Evolutionary conservation across 192 early-diverging fungal genomes (phyloP), one percentile per base, ranked within the genome.

Genomic region (Backusella macrospora): DNA sequence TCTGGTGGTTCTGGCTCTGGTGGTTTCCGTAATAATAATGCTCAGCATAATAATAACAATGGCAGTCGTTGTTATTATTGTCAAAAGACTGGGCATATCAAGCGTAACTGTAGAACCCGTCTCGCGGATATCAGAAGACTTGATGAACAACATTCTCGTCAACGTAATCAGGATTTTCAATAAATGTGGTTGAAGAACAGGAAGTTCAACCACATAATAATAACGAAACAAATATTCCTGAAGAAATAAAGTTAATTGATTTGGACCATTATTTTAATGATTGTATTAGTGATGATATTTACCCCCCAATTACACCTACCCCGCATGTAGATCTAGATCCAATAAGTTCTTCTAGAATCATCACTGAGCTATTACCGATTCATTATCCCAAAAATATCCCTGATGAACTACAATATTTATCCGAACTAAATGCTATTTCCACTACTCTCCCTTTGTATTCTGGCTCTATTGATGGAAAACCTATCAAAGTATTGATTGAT

Each of bases 51-150:
- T n/a, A n/a, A n/a, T n/a, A n/a, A n/a, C n/a, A n/a, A n/a, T n/a
- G n/a, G n/a, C n/a, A n/a, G n/a, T n/a, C n/a, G n/a, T n/a, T n/a
- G 69, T 29, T 37, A 42, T 21, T 71, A 52, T 48, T 71, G 69
- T 26, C 29, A 59, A 7, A 71, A 71, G 18, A 1, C 4, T 0
- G 69, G 69, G 3, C 69, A 71, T 39, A 39, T 71, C 2, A 55
- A 71, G n/a, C 26, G 69, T 0, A 55, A 71, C 9, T 71, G 69
- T 26, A 16, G 38, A 0, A 1, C 34, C 0, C 0, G 69, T n/a
- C 10, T 62, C 0, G 38, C 49, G 23, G 69, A 49, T n/a, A 71
- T 71, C 23, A 62, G 26, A 26, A 26, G 39, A 18, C 16, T 71
- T 0, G 69, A 71, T 59, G 52, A 71, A 2, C 3, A 18, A 21